A percentile compares a stretch with the other conserved stretches of the same genome.
Conservation (phyloP, 2,329 filamentous ascomycete genomes). For the Chrysoporthe deuterocubensis region DNA sequence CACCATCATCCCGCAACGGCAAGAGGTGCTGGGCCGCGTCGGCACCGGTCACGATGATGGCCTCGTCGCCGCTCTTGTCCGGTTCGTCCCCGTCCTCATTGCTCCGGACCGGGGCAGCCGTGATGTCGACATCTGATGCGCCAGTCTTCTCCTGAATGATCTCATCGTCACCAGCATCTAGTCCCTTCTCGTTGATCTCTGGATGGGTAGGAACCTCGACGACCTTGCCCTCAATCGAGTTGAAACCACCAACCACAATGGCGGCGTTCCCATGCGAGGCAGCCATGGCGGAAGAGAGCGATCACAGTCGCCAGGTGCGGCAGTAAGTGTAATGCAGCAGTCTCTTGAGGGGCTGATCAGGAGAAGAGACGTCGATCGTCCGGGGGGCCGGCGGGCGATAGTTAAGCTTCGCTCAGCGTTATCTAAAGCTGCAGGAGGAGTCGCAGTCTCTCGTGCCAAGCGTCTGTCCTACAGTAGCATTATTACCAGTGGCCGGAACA, state of each 20-base stretch:
- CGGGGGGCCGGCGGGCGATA: neutral
- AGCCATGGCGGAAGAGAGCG: conserved; percentile 12
- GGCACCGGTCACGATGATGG: conserved; percentile 55
- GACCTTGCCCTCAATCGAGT: conserved; percentile 38
- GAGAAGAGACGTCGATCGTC: neutral
- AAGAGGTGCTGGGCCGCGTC: conserved; percentile 55
- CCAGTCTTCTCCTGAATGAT: neutral
- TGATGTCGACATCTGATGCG: conserved; percentile 30
- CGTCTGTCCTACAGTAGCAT: too few relatives aligned
- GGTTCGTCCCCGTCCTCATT: conserved; percentile 35
- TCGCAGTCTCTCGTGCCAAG: too few relatives aligned
- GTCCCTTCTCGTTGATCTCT: conserved; percentile 38
- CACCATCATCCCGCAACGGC: conserved; percentile 54
- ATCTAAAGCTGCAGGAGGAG: too few relatives aligned
- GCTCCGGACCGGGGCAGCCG: conserved; percentile 26
- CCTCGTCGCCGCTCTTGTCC: conserved; percentile 41
- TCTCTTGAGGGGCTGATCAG: neutral
- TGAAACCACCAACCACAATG: conserved; percentile 35
- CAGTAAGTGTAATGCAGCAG: neutral
- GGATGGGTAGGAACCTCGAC: conserved; percentile 36
- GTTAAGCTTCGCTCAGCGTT: too few relatives aligned
- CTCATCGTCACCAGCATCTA: conserved; percentile 26
- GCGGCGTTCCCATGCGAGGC: conserved; percentile 28
- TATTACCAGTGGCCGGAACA: neutral
- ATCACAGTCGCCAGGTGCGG: conserved; percentile 2